Conservation (phyloP, 2,329 filamentous ascomycete genomes). For the Ceratocystis huliohia region DNA sequence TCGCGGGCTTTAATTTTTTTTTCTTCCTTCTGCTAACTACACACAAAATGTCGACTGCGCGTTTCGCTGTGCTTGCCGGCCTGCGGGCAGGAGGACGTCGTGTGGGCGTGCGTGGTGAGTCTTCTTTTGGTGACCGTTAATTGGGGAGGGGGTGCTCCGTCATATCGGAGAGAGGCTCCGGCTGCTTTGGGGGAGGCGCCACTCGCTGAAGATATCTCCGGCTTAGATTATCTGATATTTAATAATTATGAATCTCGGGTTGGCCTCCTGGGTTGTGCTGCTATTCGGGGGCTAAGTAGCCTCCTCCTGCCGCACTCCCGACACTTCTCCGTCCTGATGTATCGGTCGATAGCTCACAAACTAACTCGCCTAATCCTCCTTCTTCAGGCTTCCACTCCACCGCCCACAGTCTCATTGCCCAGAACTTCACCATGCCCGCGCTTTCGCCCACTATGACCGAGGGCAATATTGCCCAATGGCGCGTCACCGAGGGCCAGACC, state of each 20-base stretch:
- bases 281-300: background rate
- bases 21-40: background rate
- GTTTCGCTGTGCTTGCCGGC: conserved; percentile 20
- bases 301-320: background rate
- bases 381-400: conserved; percentile 47
- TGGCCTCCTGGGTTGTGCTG: background rate
- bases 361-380: conserved; percentile 6
- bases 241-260: background rate
- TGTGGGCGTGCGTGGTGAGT: conserved; percentile 16
- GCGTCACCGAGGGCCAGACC: conserved; percentile 73
- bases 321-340: background rate
- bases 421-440: conserved; percentile 84
- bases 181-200: background rate
- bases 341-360: background rate
- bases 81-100: conserved; percentile 20
- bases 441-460: conserved; percentile 90
- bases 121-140: background rate
- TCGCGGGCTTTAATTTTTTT: conserved; percentile 7
- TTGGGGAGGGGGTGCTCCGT: background rate
- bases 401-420: conserved; percentile 54
- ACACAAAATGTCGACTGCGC: conserved; percentile 19
- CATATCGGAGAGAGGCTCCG: background rate
- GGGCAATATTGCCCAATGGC: conserved; percentile 76
- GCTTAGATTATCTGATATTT: background rate
- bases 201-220: background rate